Base-by-base conservation (phyloP, 345 rosid genomes). In the Moricandia arvensis region DNA sequence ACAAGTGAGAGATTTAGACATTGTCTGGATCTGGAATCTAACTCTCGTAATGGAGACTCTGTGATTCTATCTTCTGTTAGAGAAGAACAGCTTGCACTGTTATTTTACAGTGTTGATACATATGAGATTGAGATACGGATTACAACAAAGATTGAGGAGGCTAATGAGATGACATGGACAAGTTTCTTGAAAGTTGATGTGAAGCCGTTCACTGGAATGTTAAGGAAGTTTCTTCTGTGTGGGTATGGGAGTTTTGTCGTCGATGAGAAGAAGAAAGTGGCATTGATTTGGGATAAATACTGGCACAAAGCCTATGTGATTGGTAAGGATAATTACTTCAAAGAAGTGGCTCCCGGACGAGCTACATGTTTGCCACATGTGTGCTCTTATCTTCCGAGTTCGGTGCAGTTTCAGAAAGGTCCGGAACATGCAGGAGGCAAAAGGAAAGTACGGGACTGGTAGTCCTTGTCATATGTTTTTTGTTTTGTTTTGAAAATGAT, bases 81-180 rank as follows among this genome's bases (percentile, higher is more conserved):
- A 57, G 61, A 57, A 57, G 33, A 57, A 7, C 33, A 57, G 61
- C 61, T 26, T 26, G 61, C 61, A 57, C 8, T 57, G 61, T 57
- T 57, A 11, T 11, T 26, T 26, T 2, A 57, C 7, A 0, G 51
- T 2, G 51, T 5, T 0, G 7, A 57, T 57, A 24, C 33, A 11
- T 1, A 10, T 26, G 61, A 57, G 33, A 57, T 26, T 2, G 61
- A 57, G 8, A 57, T 57, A 57, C 7, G 61, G 15, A 12, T 57
- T 57, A 26, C 61, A 26, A 57, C 61, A 10, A 26, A 57, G 61
- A 24, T 57, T 57, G 33, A 26, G 45, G 45, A 2, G 30, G 15
- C 60, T 15, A 11, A 24, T 26, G 16, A 27, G 33, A 7, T 57
- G 61, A 4, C 15, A 6, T 57, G 33, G 61, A 57, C 3, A 24